phyloP scores from a whole-genome alignment of 2,329 filamentous ascomycete genomes.

The Cercospora sp. region DNA sequence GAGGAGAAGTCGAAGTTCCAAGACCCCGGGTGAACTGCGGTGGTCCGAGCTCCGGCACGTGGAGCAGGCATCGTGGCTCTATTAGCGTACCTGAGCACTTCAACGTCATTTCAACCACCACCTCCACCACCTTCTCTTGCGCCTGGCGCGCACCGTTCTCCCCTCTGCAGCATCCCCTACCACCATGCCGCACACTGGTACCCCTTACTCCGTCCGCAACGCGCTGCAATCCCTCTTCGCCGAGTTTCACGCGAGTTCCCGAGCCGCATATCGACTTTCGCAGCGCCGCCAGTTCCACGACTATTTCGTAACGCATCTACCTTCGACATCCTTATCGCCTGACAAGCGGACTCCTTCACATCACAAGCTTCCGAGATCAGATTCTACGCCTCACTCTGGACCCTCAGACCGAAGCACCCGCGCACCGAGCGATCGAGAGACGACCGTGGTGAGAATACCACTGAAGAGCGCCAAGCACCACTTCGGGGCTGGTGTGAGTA shows the following conservation, averaged over 20 bases:
- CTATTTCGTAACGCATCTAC: constrained; percentile 95
- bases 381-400: constrained; percentile 73
- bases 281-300: constrained; percentile 69
- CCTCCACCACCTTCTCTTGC: constrained; percentile 6
- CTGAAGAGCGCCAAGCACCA: constrained; percentile 93
- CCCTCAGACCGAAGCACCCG: constrained; percentile 27
- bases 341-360: constrained; percentile 63
- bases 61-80: not conserved
- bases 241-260: constrained; percentile 18
- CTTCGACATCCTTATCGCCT: constrained; percentile 88
- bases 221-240: constrained; percentile 34
- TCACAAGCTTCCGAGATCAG: constrained; percentile 83
- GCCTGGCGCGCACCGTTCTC: constrained; percentile 21
- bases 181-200: constrained; percentile 35
- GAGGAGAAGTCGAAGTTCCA: not conserved
- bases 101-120: constrained; percentile 1
- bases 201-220: constrained; percentile 34
- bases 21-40: not conserved
- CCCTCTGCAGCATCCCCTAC: not conserved
- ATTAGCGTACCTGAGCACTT: not conserved
- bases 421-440: constrained; percentile 60
- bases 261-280: constrained; percentile 8
- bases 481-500: constrained; percentile 76
- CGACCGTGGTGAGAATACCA: constrained; percentile 93
- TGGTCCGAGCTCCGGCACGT: not conserved